phyloP scores from a whole-genome alignment of 2,329 filamentous ascomycete species.

The Endocalyx cinctus region DNA sequence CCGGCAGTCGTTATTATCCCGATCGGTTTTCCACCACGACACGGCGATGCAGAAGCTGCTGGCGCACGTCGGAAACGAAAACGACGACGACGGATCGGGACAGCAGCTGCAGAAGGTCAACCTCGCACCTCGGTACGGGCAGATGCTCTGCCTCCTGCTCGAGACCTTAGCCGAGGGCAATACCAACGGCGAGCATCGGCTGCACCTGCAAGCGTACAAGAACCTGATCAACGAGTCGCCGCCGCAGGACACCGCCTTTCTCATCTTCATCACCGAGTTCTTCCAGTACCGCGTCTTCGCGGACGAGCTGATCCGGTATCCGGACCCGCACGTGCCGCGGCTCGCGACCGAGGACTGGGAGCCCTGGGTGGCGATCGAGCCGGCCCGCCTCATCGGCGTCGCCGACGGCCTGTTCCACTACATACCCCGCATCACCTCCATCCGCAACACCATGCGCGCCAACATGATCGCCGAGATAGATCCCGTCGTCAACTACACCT shows the following conservation, averaged over 20 bases:
- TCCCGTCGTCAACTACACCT: conserved; percentile 68
- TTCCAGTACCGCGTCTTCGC: conserved; percentile 77
- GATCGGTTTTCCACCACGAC: conserved; percentile 52
- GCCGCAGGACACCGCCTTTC: conserved; percentile 61
- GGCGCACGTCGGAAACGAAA: conserved; percentile 37
- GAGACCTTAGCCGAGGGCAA: conserved; percentile 54
- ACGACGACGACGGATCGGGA: conserved; percentile 38
- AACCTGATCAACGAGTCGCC: conserved; percentile 61
- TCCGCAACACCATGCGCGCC: conserved; percentile 68
- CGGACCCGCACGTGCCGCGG: conserved; percentile 31
- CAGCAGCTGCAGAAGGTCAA: conserved; percentile 43
- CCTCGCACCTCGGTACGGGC: conserved; percentile 53
- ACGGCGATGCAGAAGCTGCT: conserved; percentile 49
- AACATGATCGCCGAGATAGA: conserved; percentile 60
- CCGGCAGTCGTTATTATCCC: conserved; percentile 40
- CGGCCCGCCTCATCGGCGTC: conserved; percentile 67
- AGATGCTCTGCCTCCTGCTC: conserved; percentile 59
- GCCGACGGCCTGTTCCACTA: conserved; percentile 76
- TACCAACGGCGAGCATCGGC: conserved; percentile 65
- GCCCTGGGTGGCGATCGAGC: conserved; percentile 36
- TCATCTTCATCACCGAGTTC: conserved; percentile 65
- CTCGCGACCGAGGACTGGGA: conserved; percentile 42
- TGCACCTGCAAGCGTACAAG: conserved; percentile 73
- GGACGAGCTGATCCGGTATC: conserved; percentile 55
- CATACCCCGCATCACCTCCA: conserved; percentile 72